Base-by-base conservation (phyloP, 139 green algal species). In the Pseudopediastrum boryanum region DNA sequence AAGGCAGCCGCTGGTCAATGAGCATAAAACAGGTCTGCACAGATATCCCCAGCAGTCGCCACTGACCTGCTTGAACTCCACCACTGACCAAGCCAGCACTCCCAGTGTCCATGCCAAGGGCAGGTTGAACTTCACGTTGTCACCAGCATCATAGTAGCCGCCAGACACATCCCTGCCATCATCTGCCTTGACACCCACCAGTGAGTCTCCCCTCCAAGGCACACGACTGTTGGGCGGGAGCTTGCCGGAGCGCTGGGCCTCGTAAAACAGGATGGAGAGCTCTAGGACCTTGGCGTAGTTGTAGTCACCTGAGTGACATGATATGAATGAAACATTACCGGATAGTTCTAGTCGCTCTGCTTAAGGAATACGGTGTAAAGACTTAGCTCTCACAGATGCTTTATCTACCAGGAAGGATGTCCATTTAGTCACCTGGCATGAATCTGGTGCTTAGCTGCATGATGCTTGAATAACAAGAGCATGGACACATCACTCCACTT, bases 71-170 rank as follows among this genome's bases (percentile, higher is more conserved):
- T 33, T 19, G 35, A 79, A 86, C 35, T 88, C 80, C 3, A 89
- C 13, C 0, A 84, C 29, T 16, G 38, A 48, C 86, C 85, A 91
- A 4, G 82, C 74, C 43, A 91, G 63, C 52, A 91, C 27, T 8
- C 76, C 85, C 41, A 83, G 29, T 6, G 86, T 77, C 66, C 79
- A 86, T 39, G 86, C 86, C 63, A 86, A 80, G 38, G 86, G 84
- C 74, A 92, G 77, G 29, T 77, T 84, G 75, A 87, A 90, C 79
- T 90, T 91, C 36, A 92, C 75, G 54, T 85, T 87, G 69, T 90
- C 84, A 19, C 86, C 87, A 16, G 80, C 81, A 65, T 90, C 86
- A 70, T 91, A 88, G 68, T 85, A 91, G 38, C 81, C 76, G 51
- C 85, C 77, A n/a, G 62, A 46, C n/a, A 91, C 63, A 68, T 84